These are phyloP conservation scores for Botryobasidium botryosum DNA, from an alignment of 768 basidiomycete species.

Conservation along the genomic window DNA sequence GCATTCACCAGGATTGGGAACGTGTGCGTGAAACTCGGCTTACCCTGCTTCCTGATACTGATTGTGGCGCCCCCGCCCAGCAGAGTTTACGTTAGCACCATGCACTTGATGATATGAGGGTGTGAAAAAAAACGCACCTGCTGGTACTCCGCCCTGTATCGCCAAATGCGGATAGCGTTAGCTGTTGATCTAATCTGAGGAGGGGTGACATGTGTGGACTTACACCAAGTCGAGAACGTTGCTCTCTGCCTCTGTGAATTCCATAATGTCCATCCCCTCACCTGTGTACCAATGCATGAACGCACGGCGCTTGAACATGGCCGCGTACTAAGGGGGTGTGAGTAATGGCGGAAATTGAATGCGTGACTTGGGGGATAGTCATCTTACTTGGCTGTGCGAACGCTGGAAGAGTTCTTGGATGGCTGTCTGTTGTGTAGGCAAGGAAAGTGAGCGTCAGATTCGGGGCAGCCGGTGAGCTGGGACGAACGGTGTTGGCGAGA, in stretches of 20 bases:
- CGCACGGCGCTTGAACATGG: slow-evolving; percentile 71
- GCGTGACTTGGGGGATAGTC: not conserved
- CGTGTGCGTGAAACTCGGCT: not conserved
- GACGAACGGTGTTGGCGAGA: slow-evolving; percentile 42
- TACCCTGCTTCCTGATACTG: slow-evolving; percentile 13
- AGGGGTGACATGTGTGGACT: slow-evolving; percentile 18
- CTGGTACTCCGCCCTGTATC: slow-evolving; percentile 67
- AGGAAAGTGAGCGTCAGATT: too few species aligned
- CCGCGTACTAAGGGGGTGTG: slow-evolving; percentile 38
- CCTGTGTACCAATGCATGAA: slow-evolving; percentile 86
- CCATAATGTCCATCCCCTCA: slow-evolving; percentile 77
- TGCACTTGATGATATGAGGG: slow-evolving; percentile 1
- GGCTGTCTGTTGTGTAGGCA: slow-evolving; percentile 25
- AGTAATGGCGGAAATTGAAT: slow-evolving; percentile 8
- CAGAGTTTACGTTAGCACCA: slow-evolving; percentile 11
- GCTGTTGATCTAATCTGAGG: slow-evolving; percentile 5
- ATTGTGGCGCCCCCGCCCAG: too few species aligned
- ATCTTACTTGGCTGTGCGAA: slow-evolving; percentile 37
- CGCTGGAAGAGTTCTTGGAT: slow-evolving; percentile 79
- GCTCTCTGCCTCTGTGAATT: slow-evolving; percentile 79
- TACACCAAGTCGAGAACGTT: slow-evolving; percentile 68
- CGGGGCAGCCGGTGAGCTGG: too few species aligned
- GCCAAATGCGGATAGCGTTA: slow-evolving; percentile 6
- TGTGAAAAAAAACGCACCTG: slow-evolving; percentile 30
- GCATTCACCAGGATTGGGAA: not conserved